Conservation (phyloP, 225 moss, liverwort and hornwort species). For the Sphagnum contortum region DNA sequence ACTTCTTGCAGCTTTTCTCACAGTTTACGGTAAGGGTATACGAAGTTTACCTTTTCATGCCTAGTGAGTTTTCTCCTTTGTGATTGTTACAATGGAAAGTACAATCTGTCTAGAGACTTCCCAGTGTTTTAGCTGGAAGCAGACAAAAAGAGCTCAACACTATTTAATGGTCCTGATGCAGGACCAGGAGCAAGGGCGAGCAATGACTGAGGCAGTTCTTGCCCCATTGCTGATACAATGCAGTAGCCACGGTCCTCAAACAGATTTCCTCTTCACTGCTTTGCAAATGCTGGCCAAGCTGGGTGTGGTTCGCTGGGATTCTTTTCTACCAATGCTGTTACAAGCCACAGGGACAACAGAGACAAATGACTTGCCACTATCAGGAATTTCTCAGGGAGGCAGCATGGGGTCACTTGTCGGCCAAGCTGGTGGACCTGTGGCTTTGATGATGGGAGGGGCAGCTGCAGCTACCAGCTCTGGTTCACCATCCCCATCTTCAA, state of each 20-base stretch:
- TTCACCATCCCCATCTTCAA: constrained; percentile 57
- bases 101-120: neutral
- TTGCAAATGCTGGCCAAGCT: constrained; percentile 69
- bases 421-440: constrained; percentile 45
- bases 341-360: constrained; percentile 64
- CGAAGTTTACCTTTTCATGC: neutral
- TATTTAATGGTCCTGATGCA: constrained; percentile 2
- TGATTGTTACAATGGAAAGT: too few relatives aligned
- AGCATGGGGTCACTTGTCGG: constrained; percentile 34
- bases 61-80: neutral
- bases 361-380: constrained; percentile 39
- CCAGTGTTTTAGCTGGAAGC: too few relatives aligned
- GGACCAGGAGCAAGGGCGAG: constrained; percentile 79
- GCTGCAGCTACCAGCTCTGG: constrained; percentile 33
- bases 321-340: constrained; percentile 68
- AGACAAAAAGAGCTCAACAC: neutral
- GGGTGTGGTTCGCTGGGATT: constrained; percentile 74
- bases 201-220: constrained; percentile 65
- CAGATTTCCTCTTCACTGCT: constrained; percentile 66
- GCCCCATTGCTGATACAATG: constrained; percentile 68
- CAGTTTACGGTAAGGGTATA: constrained; percentile 50
- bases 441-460: constrained; percentile 44
- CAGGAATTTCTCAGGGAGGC: constrained; percentile 26
- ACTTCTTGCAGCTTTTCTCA: constrained; percentile 73
- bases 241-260: constrained; percentile 76